These are phyloP conservation scores for Clausena lansium DNA, from an alignment of 345 rosid genomes.

Conservation along the genomic window DNA sequence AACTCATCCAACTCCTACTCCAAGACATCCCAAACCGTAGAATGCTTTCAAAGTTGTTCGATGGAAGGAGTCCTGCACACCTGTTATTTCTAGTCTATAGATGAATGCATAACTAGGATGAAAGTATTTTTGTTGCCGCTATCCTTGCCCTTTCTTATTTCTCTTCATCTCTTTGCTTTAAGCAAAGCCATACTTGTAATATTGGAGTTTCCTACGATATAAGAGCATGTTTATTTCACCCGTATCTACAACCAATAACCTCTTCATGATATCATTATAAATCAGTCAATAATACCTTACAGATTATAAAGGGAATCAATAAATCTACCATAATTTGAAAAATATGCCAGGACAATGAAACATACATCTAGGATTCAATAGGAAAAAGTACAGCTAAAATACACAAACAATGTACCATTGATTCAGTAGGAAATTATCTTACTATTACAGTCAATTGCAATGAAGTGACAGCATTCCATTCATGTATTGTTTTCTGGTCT, in stretches of 20 bases:
- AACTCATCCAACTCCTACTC: conserved; percentile 62
- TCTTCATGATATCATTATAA: too few species aligned
- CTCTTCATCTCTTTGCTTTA: not conserved
- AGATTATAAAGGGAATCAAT: not conserved
- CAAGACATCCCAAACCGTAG: conserved; percentile 54
- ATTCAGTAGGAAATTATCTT: not conserved
- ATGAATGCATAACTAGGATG: not conserved
- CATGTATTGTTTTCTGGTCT: conserved; percentile 46
- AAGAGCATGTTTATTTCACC: not conserved
- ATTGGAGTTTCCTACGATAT: not conserved
- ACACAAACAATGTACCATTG: not conserved
- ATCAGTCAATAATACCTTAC: too few species aligned
- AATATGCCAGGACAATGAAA: not conserved
- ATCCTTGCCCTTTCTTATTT: not conserved
- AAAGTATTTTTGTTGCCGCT: not conserved
- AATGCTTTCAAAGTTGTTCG: not conserved
- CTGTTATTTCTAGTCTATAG: not conserved
- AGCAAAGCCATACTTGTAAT: not conserved
- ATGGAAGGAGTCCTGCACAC: not conserved
- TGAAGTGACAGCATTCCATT: conserved; percentile 60
- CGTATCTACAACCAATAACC: too few species aligned
- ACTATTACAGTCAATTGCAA: conserved; percentile 9
- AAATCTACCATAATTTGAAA: not conserved
- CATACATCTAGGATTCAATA: not conserved
- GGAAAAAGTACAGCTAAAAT: not conserved